A percentile compares a stretch with the other conserved stretches of the same genome.
phyloP scores from a whole-genome alignment of 2,329 filamentous ascomycete genomes.

The Ceratocystis cacaofunesta region DNA sequence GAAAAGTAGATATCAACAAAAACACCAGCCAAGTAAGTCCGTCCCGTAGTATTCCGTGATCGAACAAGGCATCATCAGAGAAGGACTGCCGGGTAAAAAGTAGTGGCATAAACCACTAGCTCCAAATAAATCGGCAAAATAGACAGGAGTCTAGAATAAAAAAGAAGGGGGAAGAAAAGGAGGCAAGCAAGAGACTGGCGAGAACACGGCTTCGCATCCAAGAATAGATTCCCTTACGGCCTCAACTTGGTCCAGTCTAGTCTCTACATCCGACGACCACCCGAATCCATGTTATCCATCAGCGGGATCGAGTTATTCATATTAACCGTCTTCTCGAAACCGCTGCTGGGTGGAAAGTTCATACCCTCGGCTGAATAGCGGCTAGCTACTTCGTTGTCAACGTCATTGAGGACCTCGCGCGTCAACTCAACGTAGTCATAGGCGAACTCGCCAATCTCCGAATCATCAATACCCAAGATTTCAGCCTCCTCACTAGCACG shows the following conservation, averaged over 20 bases:
- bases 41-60: slow-evolving; percentile 9
- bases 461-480: slow-evolving; percentile 72
- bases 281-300: slow-evolving; percentile 27
- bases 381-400: slow-evolving; percentile 31
- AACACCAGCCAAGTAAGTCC: slow-evolving; percentile 10
- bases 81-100: neutral
- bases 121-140: neutral
- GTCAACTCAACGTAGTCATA: slow-evolving; percentile 85
- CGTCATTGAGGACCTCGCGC: slow-evolving; percentile 37
- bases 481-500: slow-evolving; percentile 65
- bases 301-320: slow-evolving; percentile 26
- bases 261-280: slow-evolving; percentile 9
- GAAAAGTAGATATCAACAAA: neutral
- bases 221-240: too few relatives aligned
- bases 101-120: neutral
- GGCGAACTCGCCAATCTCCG: slow-evolving; percentile 87
- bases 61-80: neutral
- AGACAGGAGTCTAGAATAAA: neutral
- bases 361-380: slow-evolving; percentile 30
- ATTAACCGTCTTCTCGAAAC: slow-evolving; percentile 32
- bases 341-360: slow-evolving; percentile 25
- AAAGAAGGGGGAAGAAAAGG: neutral
- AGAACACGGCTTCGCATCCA: too few relatives aligned
- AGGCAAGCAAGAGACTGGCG: neutral
- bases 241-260: neutral